phyloP scores from a whole-genome alignment of 2,329 filamentous ascomycete species.

The Teratosphaeria viscida region DNA sequence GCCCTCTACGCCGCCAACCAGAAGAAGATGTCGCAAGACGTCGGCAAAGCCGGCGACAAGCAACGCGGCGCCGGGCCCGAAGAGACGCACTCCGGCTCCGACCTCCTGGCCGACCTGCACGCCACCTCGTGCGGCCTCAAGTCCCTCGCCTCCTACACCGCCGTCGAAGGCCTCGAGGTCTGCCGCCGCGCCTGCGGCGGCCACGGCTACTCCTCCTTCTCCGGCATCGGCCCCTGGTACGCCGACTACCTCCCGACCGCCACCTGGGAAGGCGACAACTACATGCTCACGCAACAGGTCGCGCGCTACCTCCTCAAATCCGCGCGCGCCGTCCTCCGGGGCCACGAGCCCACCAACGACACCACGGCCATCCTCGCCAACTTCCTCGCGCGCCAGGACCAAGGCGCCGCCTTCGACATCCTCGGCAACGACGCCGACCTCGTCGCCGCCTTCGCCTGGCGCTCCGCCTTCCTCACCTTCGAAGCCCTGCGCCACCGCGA shows the following conservation, averaged over 20 bases:
- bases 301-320: slow-evolving; percentile 68
- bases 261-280: slow-evolving; percentile 72
- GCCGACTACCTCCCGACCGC: slow-evolving; percentile 62
- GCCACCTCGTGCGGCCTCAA: slow-evolving; percentile 69
- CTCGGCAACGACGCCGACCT: slow-evolving; percentile 60
- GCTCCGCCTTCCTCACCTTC: slow-evolving; percentile 62
- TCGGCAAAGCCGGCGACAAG: slow-evolving; percentile 30
- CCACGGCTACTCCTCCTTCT: slow-evolving; percentile 65
- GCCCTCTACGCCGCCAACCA: slow-evolving; percentile 62
- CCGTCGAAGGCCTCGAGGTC: slow-evolving; percentile 63
- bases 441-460: slow-evolving; percentile 66
- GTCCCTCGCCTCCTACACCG: slow-evolving; percentile 59
- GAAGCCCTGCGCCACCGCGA: slow-evolving; percentile 66
- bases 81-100: slow-evolving; percentile 54
- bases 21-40: slow-evolving; percentile 46
- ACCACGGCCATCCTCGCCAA: slow-evolving; percentile 55
- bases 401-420: slow-evolving; percentile 64
- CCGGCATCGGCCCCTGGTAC: slow-evolving; percentile 66
- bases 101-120: slow-evolving; percentile 62
- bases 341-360: slow-evolving; percentile 55
- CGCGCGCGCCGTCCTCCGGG: slow-evolving; percentile 57
- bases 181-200: slow-evolving; percentile 68
- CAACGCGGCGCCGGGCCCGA: slow-evolving; percentile 55
- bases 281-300: slow-evolving; percentile 73
- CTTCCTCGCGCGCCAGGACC: slow-evolving; percentile 56